Conservation (phyloP, 2,329 filamentous ascomycete genomes). For the Verticillium nonalfalfae region DNA sequence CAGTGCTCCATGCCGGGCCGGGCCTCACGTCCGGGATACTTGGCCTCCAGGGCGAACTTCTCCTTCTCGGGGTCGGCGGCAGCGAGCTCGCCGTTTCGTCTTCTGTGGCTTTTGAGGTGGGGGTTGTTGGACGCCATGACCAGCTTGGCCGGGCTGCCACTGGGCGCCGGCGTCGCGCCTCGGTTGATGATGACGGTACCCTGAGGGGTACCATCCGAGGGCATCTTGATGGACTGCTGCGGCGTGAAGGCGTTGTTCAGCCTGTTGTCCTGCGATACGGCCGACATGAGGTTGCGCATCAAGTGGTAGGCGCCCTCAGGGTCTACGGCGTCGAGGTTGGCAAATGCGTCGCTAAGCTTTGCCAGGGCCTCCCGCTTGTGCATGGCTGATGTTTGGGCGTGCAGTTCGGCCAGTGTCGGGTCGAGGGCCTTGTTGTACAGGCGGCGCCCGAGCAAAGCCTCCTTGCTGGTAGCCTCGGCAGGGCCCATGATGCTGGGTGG, state of each 20-base stretch:
- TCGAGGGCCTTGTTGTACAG: conserved; percentile 79
- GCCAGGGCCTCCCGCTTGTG: conserved; percentile 78
- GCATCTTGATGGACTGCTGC: conserved; percentile 29
- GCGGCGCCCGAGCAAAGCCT: conserved; percentile 74
- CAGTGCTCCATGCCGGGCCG: conserved; percentile 83
- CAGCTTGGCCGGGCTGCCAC: conserved; percentile 54
- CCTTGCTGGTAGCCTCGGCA: conserved; percentile 63
- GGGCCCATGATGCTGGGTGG: conserved; percentile 39
- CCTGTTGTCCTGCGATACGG: conserved; percentile 63
- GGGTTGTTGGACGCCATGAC: conserved; percentile 77
- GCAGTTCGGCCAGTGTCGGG: conserved; percentile 74
- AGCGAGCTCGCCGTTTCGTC: conserved; percentile 47
- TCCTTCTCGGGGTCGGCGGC: conserved; percentile 41
- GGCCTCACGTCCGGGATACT: conserved; percentile 47
- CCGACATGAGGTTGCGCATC: conserved; percentile 69
- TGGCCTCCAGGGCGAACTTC: conserved; percentile 40
- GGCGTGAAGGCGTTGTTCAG: conserved; percentile 45
- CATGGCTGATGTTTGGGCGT: conserved; percentile 65
- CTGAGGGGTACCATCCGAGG: conserved; percentile 38
- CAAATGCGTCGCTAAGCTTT: conserved; percentile 79
- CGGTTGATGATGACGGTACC: conserved; percentile 55
- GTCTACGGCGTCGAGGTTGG: conserved; percentile 75
- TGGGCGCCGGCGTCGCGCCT: conserved; percentile 17
- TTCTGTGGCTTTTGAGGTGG: conserved; percentile 72
- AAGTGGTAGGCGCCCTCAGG: conserved; percentile 87